Conservation (phyloP, 2,329 filamentous ascomycete species). For the Pyrenophora tritici-repentis region DNA sequence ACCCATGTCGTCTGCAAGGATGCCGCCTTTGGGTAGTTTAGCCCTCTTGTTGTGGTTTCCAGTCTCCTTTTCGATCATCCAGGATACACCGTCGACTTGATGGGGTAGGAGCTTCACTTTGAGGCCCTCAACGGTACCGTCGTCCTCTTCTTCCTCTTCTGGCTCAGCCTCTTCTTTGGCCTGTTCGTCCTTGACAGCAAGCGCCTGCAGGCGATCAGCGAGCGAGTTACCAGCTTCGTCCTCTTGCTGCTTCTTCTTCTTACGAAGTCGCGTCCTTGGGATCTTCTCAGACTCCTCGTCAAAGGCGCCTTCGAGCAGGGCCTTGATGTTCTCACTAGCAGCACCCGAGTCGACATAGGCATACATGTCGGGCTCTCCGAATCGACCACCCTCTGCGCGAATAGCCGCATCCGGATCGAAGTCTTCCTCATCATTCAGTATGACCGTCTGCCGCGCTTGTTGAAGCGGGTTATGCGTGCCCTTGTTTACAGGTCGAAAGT, state of each 20-base stretch:
- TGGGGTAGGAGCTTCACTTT: slow-evolving; percentile 89
- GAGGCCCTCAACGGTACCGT: slow-evolving; percentile 75
- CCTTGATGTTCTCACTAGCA: slow-evolving; percentile 77
- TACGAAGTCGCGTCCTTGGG: slow-evolving; percentile 51
- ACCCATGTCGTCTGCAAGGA: slow-evolving; percentile 96
- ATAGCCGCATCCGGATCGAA: slow-evolving; percentile 56
- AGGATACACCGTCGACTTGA: slow-evolving; percentile 89
- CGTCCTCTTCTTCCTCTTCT: slow-evolving; percentile 55
- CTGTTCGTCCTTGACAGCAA: slow-evolving; percentile 55
- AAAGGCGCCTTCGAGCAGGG: slow-evolving; percentile 78
- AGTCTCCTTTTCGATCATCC: slow-evolving; percentile 93
- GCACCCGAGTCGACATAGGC: slow-evolving; percentile 72
- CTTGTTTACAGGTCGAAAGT: slow-evolving; percentile 47
- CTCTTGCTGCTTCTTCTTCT: slow-evolving; percentile 49
- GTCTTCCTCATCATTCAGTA: slow-evolving; percentile 50
- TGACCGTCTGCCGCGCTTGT: slow-evolving; percentile 48
- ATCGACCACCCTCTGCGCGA: slow-evolving; percentile 53
- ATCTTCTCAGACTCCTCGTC: slow-evolving; percentile 70
- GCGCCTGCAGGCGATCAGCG: slow-evolving; percentile 51
- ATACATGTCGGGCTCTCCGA: slow-evolving; percentile 60
- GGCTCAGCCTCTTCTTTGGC: slow-evolving; percentile 51
- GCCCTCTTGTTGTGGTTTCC: slow-evolving; percentile 80
- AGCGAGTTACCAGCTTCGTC: slow-evolving; percentile 44
- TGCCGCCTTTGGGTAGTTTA: slow-evolving; percentile 84
- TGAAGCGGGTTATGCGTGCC: slow-evolving; percentile 35